Evolutionary conservation across 768 basidiomycete species (phyloP), one percentile per base, ranked within the genome.

Genomic region (Pholiota conissans): DNA sequence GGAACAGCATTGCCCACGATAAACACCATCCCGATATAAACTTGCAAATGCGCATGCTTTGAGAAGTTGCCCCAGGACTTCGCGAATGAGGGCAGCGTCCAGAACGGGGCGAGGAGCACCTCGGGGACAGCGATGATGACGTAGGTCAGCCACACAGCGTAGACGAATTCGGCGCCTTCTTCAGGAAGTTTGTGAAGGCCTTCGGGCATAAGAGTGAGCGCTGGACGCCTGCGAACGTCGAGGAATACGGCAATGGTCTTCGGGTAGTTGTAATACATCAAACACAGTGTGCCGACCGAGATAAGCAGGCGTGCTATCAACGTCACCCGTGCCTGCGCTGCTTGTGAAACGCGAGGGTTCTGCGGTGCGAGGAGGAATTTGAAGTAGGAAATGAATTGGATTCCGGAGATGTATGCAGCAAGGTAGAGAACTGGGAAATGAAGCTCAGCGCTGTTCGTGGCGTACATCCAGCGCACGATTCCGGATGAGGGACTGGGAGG

Each of bases 361-460:
- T 32, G 6, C 7, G 30, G 30, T 32, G 30, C 30, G 1, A 42
- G 26, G 18, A 52, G 13, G 16, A 52, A 4, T 20, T 52, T 40
- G 52, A n/a, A 27, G 52, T 52, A 52, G 16, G 20, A n/a, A 1
- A 40, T 13, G 11, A 52, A 40, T 3, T 39, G 18, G 8, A 40
- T 14, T 1, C 52, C 52, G n/a, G 52, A 37, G 14, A 40, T 6
- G 26, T 52, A 52, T 3, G 52, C 52, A 11, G 7, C 18, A 28
- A 52, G n/a, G 24, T 52, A 52, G 4, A 32, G 30, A 6, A 52
- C 8, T 18, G 52, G 52, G 18, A 40, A 52, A n/a, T 52, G 52
- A 27, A 52, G 37, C 5, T 52, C 37, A 7, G 37, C 52, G 27
- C 52, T 30, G 52, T 52, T 52, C 13, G 35, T 10, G 5, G 35